Conservation (phyloP, 192 early-diverging fungal species). For the Irineochytrium annulatum region DNA sequence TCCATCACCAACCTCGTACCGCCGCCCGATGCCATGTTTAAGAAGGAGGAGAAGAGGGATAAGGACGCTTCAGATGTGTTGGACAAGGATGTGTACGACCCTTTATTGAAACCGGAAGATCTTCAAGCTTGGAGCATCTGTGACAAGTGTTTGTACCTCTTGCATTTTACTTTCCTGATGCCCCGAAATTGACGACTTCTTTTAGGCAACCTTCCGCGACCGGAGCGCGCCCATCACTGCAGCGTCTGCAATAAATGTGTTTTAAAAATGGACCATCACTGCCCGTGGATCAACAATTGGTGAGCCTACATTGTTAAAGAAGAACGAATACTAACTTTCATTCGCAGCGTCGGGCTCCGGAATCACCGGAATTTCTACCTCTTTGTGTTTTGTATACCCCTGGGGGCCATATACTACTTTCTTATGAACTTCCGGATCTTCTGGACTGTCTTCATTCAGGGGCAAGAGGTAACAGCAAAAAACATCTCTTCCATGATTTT, state of each 20-base stretch:
- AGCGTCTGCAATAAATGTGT: conserved; percentile 44
- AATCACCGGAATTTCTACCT: conserved; percentile 17
- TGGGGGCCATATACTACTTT: conserved; percentile 4
- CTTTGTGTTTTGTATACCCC: conserved; percentile 3
- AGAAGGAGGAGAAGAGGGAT: background rate
- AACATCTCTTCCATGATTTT: too few relatives aligned
- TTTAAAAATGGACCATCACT: conserved; percentile 50
- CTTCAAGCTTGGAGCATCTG: background rate
- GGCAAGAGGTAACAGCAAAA: background rate
- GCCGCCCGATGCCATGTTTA: background rate
- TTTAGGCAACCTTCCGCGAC: conserved; percentile 23
- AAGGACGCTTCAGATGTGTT: background rate
- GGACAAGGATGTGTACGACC: background rate
- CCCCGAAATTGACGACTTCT: background rate
- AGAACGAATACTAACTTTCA: background rate
- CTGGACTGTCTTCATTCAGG: background rate
- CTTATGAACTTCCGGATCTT: background rate
- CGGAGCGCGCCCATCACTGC: conserved; percentile 44
- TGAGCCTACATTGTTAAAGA: background rate
- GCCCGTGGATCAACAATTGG: conserved; percentile 7
- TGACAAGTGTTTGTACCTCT: background rate
- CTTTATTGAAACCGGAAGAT: background rate
- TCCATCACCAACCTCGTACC: conserved; percentile 7
- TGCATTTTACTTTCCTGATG: background rate
- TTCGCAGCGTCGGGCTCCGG: conserved; percentile 13